These are phyloP conservation scores for Mrakia gelida DNA, from an alignment of 768 basidiomycete species.

Conservation along the genomic window DNA sequence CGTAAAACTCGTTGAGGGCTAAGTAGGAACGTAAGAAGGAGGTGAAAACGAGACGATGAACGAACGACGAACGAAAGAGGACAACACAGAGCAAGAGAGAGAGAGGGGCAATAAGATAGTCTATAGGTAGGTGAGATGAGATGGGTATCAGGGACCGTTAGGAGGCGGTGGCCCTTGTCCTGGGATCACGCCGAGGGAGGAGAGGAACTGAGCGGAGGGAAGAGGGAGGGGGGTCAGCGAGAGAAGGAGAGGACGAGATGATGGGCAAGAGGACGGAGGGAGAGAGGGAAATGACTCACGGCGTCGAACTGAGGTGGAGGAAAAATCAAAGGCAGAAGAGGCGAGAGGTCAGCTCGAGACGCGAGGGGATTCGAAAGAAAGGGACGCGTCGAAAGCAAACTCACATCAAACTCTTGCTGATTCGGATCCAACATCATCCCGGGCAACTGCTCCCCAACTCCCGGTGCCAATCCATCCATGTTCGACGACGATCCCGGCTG, in stretches of 20 bases:
- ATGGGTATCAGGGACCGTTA: too few species aligned
- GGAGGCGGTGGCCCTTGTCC: neutral
- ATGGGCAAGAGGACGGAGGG: neutral
- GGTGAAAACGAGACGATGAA: too few species aligned
- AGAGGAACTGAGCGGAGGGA: neutral
- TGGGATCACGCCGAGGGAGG: neutral
- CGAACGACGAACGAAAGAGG: too few species aligned
- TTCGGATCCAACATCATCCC: neutral
- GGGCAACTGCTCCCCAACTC: neutral
- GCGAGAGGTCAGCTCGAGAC: neutral
- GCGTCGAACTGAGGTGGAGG: neutral
- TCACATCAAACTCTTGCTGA: neutral
- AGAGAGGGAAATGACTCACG: neutral
- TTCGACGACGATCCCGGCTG: neutral
- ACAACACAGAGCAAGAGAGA: too few species aligned
- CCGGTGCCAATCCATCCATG: neutral
- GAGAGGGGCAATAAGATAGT: too few species aligned
- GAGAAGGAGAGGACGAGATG: too few species aligned
- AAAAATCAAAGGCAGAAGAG: too few species aligned
- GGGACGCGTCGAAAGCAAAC: too few species aligned
- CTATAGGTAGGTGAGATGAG: too few species aligned
- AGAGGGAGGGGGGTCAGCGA: neutral
- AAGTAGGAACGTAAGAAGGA: too few species aligned
- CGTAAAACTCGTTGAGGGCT: too few species aligned
- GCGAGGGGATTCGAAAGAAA: too few species aligned